Conservation (phyloP, 2,329 filamentous ascomycete species). For the Cordyceps farinosa region DNA sequence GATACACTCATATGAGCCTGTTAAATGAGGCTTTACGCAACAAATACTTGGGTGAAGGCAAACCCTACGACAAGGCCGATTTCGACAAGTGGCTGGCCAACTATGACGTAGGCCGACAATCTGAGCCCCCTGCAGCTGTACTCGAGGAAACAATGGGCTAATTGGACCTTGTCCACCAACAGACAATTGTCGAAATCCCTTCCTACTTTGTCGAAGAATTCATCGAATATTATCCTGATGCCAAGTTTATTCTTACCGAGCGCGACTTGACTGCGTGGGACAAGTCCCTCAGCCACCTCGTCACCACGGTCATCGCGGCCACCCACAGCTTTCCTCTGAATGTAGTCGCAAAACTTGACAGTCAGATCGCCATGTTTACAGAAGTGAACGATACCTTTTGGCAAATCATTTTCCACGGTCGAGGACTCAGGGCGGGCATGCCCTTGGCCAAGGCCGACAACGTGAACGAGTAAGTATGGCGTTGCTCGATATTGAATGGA, state of each 20-base stretch:
- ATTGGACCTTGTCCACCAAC: not conserved
- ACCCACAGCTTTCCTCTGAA: slow-evolving; percentile 26
- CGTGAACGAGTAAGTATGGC: not conserved
- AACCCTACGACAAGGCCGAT: slow-evolving; percentile 33
- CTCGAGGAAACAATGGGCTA: not conserved
- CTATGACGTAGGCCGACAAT: slow-evolving; percentile 30
- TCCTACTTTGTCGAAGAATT: slow-evolving; percentile 29
- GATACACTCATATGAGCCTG: slow-evolving; percentile 25
- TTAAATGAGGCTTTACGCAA: slow-evolving; percentile 30
- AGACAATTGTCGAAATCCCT: slow-evolving; percentile 6
- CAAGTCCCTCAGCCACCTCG: slow-evolving; percentile 30
- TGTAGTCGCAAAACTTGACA: slow-evolving; percentile 26
- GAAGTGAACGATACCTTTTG: not conserved
- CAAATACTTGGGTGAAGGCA: slow-evolving; percentile 27
- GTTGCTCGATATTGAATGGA: not conserved
- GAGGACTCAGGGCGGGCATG: slow-evolving; percentile 2
- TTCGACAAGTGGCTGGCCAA: slow-evolving; percentile 40
- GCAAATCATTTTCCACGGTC: slow-evolving; percentile 10
- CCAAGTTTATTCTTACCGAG: slow-evolving; percentile 36
- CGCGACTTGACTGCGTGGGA: slow-evolving; percentile 34
- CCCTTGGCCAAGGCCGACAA: slow-evolving; percentile 5
- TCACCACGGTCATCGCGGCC: slow-evolving; percentile 2
- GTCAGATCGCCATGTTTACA: not conserved
- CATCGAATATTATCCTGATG: slow-evolving; percentile 32
- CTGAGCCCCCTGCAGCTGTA: too few relatives aligned